These are phyloP conservation scores for Leishmania arabica DNA, from an alignment of 208 protist species.

Conservation along the genomic window DNA sequence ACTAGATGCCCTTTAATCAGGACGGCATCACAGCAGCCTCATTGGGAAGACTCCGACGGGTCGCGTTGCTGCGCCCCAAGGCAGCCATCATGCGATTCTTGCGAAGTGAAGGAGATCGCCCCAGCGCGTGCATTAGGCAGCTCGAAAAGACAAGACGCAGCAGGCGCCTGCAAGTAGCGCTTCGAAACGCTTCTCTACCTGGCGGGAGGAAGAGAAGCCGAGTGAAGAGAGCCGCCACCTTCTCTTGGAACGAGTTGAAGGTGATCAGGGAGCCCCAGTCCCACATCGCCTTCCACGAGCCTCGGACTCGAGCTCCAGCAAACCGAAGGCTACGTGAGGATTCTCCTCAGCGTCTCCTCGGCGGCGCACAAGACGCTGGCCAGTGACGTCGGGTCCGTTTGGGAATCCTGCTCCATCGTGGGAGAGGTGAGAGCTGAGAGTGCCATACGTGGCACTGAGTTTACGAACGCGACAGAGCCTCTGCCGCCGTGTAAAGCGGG, in stretches of 20 bases:
- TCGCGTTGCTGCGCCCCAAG: neutral
- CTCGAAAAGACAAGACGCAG: too few relatives aligned
- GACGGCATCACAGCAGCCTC: neutral
- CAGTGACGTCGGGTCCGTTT: neutral
- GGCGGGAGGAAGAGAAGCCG: neutral
- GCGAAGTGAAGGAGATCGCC: neutral
- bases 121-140: neutral
- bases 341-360: neutral
- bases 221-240: neutral
- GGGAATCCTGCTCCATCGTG: neutral
- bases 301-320: neutral
- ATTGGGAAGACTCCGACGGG: neutral
- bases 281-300: neutral
- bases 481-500: too few relatives aligned
- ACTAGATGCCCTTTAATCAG: neutral
- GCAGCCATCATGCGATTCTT: neutral
- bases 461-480: too few relatives aligned
- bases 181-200: neutral
- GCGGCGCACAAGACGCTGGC: neutral
- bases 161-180: neutral
- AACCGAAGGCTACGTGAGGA: neutral
- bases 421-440: neutral
- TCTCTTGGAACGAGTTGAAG: neutral
- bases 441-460: neutral
- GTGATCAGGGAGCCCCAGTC: neutral